Conservation (phyloP, 345 rosid species). For the Brassica juncea region DNA sequence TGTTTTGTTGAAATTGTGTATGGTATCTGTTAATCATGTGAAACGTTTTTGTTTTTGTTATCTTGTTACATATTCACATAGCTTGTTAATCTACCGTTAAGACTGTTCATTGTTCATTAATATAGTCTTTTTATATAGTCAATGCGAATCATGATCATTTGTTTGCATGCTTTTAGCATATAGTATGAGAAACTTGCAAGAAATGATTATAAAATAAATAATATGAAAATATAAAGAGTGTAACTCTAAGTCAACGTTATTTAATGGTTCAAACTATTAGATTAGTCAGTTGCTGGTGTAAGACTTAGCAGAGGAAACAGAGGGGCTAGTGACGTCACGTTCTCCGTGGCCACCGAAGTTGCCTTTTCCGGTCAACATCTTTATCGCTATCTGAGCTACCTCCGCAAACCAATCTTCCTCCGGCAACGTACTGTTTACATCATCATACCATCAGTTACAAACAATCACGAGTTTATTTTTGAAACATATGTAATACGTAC, state of each 20-base stretch:
- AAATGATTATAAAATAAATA: neutral
- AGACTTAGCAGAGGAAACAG: constrained; percentile 46
- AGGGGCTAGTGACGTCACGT: constrained; percentile 62
- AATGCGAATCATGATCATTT: neutral
- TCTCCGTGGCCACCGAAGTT: constrained; percentile 54
- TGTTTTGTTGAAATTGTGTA: neutral
- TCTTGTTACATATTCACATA: neutral
- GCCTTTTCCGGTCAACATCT: constrained; percentile 67
- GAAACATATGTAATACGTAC: constrained; percentile 35
- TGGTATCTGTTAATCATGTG: neutral
- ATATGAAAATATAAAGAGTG: neutral
- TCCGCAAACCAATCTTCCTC: constrained; percentile 98
- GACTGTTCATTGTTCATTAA: neutral
- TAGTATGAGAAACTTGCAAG: neutral
- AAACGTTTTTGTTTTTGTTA: neutral
- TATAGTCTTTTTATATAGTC: neutral
- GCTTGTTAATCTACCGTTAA: neutral
- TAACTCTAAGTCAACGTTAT: neutral
- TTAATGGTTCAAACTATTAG: neutral
- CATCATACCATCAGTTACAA: constrained; percentile 11
- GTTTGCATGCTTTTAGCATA: neutral
- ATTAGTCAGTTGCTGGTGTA: constrained; percentile 35
- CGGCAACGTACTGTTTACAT: constrained; percentile 51
- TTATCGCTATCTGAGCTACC: constrained; percentile 82
- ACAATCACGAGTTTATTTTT: neutral